phyloP scores from a whole-genome alignment of 2,329 filamentous ascomycete species.

The Verticillium isaacii region DNA sequence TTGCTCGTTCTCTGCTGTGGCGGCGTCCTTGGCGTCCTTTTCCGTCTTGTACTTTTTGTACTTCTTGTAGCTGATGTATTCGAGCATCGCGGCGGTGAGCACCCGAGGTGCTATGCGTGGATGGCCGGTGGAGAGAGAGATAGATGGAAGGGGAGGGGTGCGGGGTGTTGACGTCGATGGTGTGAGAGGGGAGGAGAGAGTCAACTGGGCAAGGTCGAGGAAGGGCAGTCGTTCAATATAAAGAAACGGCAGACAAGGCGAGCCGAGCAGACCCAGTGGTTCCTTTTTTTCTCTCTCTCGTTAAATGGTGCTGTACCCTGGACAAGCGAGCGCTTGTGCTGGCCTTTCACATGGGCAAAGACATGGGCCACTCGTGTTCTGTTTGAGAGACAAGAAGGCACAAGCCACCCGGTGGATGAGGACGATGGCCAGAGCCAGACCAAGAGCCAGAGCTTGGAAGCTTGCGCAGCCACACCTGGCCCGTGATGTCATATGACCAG shows the following conservation, averaged over 20 bases:
- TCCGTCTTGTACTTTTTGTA: constrained; percentile 54
- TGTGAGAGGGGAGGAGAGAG: neutral
- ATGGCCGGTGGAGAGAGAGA: neutral
- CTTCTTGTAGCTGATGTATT: constrained; percentile 60
- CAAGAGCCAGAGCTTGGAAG: constrained; percentile 4
- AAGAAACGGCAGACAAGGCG: neutral
- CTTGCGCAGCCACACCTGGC: constrained; percentile 11
- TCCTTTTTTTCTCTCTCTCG: constrained; percentile 4
- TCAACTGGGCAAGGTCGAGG: neutral
- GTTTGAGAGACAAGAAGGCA: neutral
- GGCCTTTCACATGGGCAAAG: neutral
- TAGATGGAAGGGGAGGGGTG: neutral
- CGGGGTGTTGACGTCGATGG: neutral
- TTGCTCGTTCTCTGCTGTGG: constrained; percentile 10
- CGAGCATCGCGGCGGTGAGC: constrained; percentile 44
- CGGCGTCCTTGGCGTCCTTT: constrained; percentile 31
- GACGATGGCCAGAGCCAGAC: no score
- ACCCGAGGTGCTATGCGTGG: neutral
- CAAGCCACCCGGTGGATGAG: neutral
- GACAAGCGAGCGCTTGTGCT: neutral
- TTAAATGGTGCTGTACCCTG: neutral
- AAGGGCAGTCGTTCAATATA: neutral
- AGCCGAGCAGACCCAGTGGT: neutral
- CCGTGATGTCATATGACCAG: constrained; percentile 12
- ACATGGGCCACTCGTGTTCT: neutral